phyloP scores from a whole-genome alignment of 257 asterid genomes.

The Jacaranda mimosifolia region DNA sequence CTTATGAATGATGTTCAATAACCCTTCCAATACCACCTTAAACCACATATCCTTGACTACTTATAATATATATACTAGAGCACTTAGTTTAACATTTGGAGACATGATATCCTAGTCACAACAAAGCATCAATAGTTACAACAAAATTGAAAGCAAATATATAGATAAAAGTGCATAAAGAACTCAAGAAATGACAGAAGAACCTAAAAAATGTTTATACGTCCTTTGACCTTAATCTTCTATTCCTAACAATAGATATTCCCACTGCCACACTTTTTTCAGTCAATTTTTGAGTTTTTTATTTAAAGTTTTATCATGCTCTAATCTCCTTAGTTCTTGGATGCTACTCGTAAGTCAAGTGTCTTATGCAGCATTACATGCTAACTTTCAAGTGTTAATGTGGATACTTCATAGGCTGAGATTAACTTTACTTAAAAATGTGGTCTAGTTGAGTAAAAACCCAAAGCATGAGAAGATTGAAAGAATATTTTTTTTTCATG shows the following conservation, averaged over 20 bases:
- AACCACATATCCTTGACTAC: no score
- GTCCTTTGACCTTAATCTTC: conserved; percentile 15
- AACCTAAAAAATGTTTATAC: conserved; percentile 23
- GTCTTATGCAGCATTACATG: conserved; percentile 1
- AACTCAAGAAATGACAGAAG: conserved; percentile 13
- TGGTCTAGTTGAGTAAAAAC: conserved; percentile 13
- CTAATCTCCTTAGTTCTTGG: neutral
- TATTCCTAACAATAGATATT: neutral
- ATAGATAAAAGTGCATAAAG: no score
- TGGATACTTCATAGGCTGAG: neutral
- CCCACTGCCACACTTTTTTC: neutral
- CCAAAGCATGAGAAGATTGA: neutral
- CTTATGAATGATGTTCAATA: no score
- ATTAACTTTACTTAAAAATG: conserved; percentile 10
- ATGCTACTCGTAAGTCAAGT: conserved; percentile 19
- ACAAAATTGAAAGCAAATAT: no score
- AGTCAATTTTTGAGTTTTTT: no score
- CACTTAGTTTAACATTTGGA: no score
- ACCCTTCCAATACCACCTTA: no score
- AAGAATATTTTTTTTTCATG: no score
- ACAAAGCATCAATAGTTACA: no score
- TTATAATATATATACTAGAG: no score
- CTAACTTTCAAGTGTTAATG: conserved; percentile 11
- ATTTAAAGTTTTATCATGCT: neutral
- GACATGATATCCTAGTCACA: no score